Evolutionary conservation across 192 early-diverging fungal genomes (phyloP), one percentile per base, ranked within the genome.

Genomic region (Coemansia sp.): DNA sequence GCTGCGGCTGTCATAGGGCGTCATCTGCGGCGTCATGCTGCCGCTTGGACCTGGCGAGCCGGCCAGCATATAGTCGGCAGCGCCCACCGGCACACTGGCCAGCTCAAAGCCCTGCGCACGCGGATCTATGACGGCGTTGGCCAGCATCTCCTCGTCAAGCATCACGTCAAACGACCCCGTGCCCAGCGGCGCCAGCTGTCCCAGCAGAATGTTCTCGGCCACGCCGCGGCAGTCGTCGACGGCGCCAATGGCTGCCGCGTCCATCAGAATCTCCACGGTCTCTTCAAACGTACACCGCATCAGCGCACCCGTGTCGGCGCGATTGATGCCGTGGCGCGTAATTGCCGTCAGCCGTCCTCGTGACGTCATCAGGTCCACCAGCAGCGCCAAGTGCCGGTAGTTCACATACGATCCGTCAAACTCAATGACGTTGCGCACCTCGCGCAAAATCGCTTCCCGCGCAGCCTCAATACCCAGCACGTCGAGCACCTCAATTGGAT

Each of bases 271-370:
- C 79, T 99, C 96, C 0, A 99, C 96, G 0, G 96, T 97, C 80
- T 99, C 96, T 79, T 99, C 96, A 51, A 99, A 99, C 9, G 96
- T 94, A 53, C 90, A 90, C 36, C 94, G 85, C 82, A 95, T 93
- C 43, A 99, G 76, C 9, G 91, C 93, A 42, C 93, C 93, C 2
- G 93, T 89, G 60, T 95, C 93, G 14, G 93, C 87, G 37, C 94
- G 84, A 73, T 96, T 99, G 69, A 99, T 99, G 67, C 96, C 96
- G 59, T 97, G 94, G 45, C 96, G 89, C 3, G 94, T 94, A 63
- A 99, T 99, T 20, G 96, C 91, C 85, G 95, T 97, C 60, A 99
- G 67, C 43, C 84, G 79, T 44, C 96, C 96, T 20, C 89, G 84
- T 31, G 92, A 85, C 7, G 93, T 96, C 96, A 99, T 99, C 30